These are phyloP conservation scores for Cercospora beticola DNA, from an alignment of 2,329 filamentous ascomycete species.

Conservation along the genomic window DNA sequence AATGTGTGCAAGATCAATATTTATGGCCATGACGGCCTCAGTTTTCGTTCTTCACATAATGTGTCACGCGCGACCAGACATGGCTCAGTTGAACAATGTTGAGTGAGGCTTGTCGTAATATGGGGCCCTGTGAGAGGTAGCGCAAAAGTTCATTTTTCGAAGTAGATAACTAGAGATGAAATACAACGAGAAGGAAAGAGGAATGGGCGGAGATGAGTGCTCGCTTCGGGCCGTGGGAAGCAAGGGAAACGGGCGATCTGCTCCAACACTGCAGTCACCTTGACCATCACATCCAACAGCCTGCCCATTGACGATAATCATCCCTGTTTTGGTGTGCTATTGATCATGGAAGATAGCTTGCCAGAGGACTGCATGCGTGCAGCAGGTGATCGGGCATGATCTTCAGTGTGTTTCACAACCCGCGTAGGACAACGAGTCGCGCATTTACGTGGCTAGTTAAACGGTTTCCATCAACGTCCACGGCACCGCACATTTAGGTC, in stretches of 20 bases:
- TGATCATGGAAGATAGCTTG: background rate
- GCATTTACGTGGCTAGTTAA: background rate
- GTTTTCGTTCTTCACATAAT: background rate
- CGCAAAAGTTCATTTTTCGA: too few species aligned
- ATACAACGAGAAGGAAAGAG: too few species aligned
- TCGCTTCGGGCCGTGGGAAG: background rate
- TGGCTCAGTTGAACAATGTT: too few species aligned
- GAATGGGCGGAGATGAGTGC: background rate
- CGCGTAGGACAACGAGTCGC: background rate
- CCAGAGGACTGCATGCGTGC: background rate
- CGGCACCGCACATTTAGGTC: background rate
- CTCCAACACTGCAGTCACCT: background rate
- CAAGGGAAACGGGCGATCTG: background rate
- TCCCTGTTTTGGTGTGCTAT: background rate
- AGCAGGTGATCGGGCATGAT: background rate
- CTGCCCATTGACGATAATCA: background rate
- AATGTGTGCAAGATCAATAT: background rate
- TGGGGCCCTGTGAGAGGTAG: too few species aligned
- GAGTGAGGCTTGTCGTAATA: too few species aligned
- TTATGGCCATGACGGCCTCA: background rate
- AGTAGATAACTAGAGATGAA: too few species aligned
- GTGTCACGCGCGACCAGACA: too few species aligned
- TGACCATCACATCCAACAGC: background rate
- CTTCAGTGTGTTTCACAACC: background rate
- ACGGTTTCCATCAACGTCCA: background rate